Evolutionary conservation across 495 filamentous ascomycete species (phyloP).

Genomic region (Annulohypoxylon maeteangense): DNA sequence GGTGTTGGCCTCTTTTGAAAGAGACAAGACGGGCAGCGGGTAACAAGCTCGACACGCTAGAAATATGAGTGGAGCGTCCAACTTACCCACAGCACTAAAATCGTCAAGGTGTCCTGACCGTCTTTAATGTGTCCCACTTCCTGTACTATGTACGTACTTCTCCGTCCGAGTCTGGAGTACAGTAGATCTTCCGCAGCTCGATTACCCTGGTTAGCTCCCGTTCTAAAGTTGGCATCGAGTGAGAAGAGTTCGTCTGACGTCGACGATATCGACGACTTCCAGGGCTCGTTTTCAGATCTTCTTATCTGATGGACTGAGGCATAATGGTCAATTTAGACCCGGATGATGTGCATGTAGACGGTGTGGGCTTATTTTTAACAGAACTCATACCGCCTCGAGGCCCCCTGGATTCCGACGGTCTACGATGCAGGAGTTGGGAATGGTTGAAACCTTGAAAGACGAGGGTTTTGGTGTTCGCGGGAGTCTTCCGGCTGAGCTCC

Average conservation of each 20-base stretch:
- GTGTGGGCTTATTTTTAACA: slow-evolving; percentile 2
- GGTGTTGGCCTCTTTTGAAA: slow-evolving; percentile 2
- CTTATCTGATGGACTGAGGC: slow-evolving; percentile 12
- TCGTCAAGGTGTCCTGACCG: slow-evolving; percentile 15
- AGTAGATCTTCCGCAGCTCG: slow-evolving; percentile 35
- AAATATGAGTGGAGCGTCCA: slow-evolving; percentile 29
- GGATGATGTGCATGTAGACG: slow-evolving; percentile 16
- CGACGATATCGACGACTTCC: slow-evolving; percentile 14
- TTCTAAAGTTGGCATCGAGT: slow-evolving; percentile 7
- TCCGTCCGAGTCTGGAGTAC: slow-evolving; percentile 28
- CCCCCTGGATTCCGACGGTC: slow-evolving; percentile 21
- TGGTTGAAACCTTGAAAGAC: slow-evolving; percentile 32
- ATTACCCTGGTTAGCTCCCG: slow-evolving; percentile 35
- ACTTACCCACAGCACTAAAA: slow-evolving; percentile 27
- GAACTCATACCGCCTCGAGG: slow-evolving; percentile 4
- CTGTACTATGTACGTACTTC: slow-evolving; percentile 1
- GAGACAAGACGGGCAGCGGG: slow-evolving; percentile 26
- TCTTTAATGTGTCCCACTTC: slow-evolving; percentile 21
- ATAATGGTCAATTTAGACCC: slow-evolving; percentile 5
- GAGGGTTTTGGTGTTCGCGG: slow-evolving; percentile 43
- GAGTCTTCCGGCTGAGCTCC: slow-evolving; percentile 40
- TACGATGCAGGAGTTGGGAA: slow-evolving; percentile 22
- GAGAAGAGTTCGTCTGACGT: slow-evolving; percentile 10
- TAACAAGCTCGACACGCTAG: slow-evolving; percentile 35
- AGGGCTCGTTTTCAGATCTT: slow-evolving; percentile 13